Conservation (phyloP, 1,284 basidiomycete genomes). For the Heterobasidion parviporum region DNA sequence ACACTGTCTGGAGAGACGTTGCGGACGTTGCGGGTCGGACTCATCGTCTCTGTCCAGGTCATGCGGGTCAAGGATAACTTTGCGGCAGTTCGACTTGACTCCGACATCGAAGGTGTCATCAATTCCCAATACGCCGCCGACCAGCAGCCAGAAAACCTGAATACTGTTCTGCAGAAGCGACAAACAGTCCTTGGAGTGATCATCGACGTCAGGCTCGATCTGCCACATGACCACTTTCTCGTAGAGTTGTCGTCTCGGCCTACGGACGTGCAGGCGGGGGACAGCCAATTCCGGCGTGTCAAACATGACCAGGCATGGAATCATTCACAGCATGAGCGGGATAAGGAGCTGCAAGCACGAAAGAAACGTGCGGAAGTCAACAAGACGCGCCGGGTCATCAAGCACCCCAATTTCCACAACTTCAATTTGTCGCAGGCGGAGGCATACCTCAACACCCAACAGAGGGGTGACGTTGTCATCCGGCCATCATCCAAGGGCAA, state of each 20-base stretch:
- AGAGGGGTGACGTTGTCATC: constrained; percentile 92
- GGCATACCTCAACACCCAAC: constrained; percentile 80
- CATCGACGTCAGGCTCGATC: constrained; percentile 62
- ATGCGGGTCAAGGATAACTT: constrained; percentile 46
- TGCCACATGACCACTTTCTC: constrained; percentile 54
- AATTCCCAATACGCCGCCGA: constrained; percentile 60
- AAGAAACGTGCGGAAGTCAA: constrained; percentile 81
- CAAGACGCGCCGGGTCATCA: constrained; percentile 80
- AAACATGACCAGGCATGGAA: constrained; percentile 68
- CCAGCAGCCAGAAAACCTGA: constrained; percentile 27
- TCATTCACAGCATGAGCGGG: constrained; percentile 53
- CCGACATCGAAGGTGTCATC: constrained; percentile 86
- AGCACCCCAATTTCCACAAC: constrained; percentile 98
- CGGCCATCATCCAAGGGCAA: constrained; percentile 92
- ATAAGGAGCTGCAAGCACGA: constrained; percentile 68
- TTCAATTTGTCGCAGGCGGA: constrained; percentile 92
- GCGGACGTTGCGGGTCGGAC: constrained; percentile 70
- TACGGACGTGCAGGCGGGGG: constrained; percentile 62
- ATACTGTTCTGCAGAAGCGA: constrained; percentile 55
- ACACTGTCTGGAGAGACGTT: constrained; percentile 94
- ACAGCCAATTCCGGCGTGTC: constrained; percentile 55
- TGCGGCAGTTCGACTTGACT: constrained; percentile 74
- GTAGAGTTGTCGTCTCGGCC: constrained; percentile 76
- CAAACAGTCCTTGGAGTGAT: constrained; percentile 82
- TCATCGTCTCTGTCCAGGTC: constrained; percentile 81